Evolutionary conservation across 495 filamentous ascomycete genomes (phyloP).

Genomic region (Apodospora peruviana): DNA sequence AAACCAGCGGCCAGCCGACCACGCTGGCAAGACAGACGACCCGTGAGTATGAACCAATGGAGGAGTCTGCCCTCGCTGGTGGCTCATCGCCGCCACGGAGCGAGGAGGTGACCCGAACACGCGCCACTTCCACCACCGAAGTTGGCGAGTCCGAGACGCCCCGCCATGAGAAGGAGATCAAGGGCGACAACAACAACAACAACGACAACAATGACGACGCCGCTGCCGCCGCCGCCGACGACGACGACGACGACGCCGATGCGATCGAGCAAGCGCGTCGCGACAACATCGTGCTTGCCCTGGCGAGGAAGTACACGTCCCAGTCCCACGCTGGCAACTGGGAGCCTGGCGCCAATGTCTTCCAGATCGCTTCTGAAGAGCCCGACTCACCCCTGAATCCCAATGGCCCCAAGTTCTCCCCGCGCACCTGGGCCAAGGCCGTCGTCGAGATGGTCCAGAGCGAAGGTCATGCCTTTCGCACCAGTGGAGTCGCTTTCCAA

Average conservation of each 20-base stretch:
- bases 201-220: slow-evolving; percentile 25
- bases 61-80: neutral
- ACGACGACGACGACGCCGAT: slow-evolving; percentile 31
- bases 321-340: slow-evolving; percentile 28
- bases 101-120: slow-evolving; percentile 23
- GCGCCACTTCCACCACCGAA: slow-evolving; percentile 30
- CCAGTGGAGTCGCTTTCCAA: slow-evolving; percentile 50
- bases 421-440: slow-evolving; percentile 50
- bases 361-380: slow-evolving; percentile 23
- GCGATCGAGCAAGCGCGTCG: slow-evolving; percentile 36
- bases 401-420: slow-evolving; percentile 45
- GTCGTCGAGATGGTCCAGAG: slow-evolving; percentile 41
- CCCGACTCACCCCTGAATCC: slow-evolving; percentile 48
- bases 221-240: slow-evolving; percentile 11
- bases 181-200: slow-evolving; percentile 14
- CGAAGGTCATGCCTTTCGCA: slow-evolving; percentile 40
- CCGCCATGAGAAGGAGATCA: slow-evolving; percentile 17
- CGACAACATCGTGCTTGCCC: slow-evolving; percentile 36
- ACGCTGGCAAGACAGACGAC: slow-evolving; percentile 17
- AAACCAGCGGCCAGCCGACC: slow-evolving; percentile 21
- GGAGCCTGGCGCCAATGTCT: slow-evolving; percentile 26
- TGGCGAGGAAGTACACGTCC: slow-evolving; percentile 39
- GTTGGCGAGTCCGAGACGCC: slow-evolving; percentile 19
- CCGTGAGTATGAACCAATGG: slow-evolving; percentile 16
- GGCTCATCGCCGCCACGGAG: slow-evolving; percentile 14